phyloP scores from a whole-genome alignment of 768 basidiomycete genomes.

The Lyophyllum semitale region DNA sequence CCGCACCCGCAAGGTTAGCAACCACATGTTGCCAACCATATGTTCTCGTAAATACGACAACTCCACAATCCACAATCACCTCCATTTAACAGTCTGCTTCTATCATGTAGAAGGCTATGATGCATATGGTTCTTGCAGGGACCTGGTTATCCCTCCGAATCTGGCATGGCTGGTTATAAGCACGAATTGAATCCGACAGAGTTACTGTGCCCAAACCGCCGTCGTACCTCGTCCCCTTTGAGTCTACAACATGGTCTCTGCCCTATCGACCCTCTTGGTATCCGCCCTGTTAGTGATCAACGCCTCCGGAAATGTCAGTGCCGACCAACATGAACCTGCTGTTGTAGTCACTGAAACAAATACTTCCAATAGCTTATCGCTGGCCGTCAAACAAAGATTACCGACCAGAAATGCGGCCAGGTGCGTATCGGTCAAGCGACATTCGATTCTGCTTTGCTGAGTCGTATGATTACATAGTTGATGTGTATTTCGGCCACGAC shows the following conservation, averaged over 20 bases:
- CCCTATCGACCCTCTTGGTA: not conserved
- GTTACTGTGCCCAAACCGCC: too few species aligned
- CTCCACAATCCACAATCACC: not conserved
- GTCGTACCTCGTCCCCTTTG: too few species aligned
- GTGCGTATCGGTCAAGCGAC: constrained; percentile 22
- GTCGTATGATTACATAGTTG: constrained; percentile 24
- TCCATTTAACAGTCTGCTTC: too few species aligned
- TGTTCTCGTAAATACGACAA: not conserved
- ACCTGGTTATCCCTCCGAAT: too few species aligned
- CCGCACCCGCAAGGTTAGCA: not conserved
- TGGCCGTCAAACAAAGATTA: constrained; percentile 7
- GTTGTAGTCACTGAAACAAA: not conserved
- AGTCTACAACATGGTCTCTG: constrained; percentile 4
- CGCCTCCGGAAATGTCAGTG: constrained; percentile 11
- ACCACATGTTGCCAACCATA: too few species aligned
- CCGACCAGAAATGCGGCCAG: constrained; percentile 12
- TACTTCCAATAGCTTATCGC: constrained; percentile 8
- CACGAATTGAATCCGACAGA: too few species aligned
- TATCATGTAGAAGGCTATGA: too few species aligned
- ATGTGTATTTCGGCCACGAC: constrained; percentile 54
- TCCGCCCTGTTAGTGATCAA: not conserved
- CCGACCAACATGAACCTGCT: not conserved
- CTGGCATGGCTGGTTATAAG: constrained; percentile 1
- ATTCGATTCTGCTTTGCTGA: not conserved
- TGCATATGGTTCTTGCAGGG: too few species aligned